phyloP scores from a whole-genome alignment of 805 yeast genomes.

The Debaryomyces maramus region DNA sequence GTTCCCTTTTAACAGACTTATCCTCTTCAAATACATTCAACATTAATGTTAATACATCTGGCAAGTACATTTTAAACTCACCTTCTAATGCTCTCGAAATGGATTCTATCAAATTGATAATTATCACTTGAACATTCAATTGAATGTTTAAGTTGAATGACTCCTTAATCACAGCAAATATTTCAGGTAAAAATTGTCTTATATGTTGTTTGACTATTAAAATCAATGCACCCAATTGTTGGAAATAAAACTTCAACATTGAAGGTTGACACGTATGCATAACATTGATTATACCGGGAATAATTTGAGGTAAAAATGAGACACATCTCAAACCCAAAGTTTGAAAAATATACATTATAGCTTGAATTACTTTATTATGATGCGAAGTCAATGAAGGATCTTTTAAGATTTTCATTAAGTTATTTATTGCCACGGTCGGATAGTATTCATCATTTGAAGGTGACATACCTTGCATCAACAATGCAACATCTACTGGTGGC shows the following conservation, averaged over 20 bases:
- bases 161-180: slow-evolving; percentile 73
- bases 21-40: slow-evolving; percentile 76
- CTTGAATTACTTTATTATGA: slow-evolving; percentile 91
- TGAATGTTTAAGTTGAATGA: slow-evolving; percentile 54
- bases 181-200: slow-evolving; percentile 73
- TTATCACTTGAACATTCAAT: slow-evolving; percentile 67
- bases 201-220: slow-evolving; percentile 87
- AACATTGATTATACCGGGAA: slow-evolving; percentile 83
- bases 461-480: slow-evolving; percentile 90
- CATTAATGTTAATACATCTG: slow-evolving; percentile 73
- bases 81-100: slow-evolving; percentile 86
- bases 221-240: slow-evolving; percentile 79
- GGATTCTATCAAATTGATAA: slow-evolving; percentile 77
- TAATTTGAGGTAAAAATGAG: slow-evolving; percentile 80
- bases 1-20: slow-evolving; percentile 56
- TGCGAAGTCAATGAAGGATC: slow-evolving; percentile 84
- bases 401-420: slow-evolving; percentile 76
- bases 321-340: slow-evolving; percentile 87
- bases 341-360: slow-evolving; percentile 87
- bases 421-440: slow-evolving; percentile 90
- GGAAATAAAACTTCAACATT: slow-evolving; percentile 83
- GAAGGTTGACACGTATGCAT: slow-evolving; percentile 80
- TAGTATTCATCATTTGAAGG: slow-evolving; percentile 92
- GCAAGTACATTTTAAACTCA: slow-evolving; percentile 83
- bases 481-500: slow-evolving; percentile 85